Evolutionary conservation across 192 early-diverging fungal species (phyloP), one percentile per base, ranked within the genome.

Genomic region (Umbelopsis sp.): DNA sequence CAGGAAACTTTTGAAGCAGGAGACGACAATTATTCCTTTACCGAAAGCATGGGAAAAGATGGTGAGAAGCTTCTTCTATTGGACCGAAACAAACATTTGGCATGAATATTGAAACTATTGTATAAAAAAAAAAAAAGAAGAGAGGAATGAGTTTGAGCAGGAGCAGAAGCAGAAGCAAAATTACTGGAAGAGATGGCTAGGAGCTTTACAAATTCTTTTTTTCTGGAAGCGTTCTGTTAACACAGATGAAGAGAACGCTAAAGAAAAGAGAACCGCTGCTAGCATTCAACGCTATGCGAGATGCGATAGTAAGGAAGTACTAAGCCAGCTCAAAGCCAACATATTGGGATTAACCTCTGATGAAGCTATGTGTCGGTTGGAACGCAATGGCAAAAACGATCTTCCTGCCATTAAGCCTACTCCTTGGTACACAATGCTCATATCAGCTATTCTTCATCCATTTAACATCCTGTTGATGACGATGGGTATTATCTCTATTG

Each of bases 401-500:
- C 18, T 72, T 22, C 15, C 71, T 1, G 6, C 61, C 21, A 27
- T 46, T 46, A 72, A 72, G 41, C 41, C 52, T 9, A 49, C 41
- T 23, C 55, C 71, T 47, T 61, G 77, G 76, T 81, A 79, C 65
- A 78, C 50, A 15, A n/a, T 78, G 15, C 69, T 82, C 35, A 74
- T 80, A 41, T 33, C 48, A n/a, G 76, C 83, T 21, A 22, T 77
- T 8, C 27, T 80, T 37, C 81, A 85, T 51, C 83, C 83, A 0
- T 85, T 85, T 67, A 82, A 82, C 27, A 35, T 78, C 15, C 69
- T 78, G 15, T 58, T 78, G 21, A 73, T 78, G 64, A 33, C 68
- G 10, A 64, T 85, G 0, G 67, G 48, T 44, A 72, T 76, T 53
- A 68, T 85, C 18, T 70, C 55, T 13, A 64, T 53, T 16, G 70